Percentiles rank a stretch among this genome's conserved stretches.
Conservation (phyloP, 2,329 filamentous ascomycete species). For the Ophiobolus disseminans region DNA sequence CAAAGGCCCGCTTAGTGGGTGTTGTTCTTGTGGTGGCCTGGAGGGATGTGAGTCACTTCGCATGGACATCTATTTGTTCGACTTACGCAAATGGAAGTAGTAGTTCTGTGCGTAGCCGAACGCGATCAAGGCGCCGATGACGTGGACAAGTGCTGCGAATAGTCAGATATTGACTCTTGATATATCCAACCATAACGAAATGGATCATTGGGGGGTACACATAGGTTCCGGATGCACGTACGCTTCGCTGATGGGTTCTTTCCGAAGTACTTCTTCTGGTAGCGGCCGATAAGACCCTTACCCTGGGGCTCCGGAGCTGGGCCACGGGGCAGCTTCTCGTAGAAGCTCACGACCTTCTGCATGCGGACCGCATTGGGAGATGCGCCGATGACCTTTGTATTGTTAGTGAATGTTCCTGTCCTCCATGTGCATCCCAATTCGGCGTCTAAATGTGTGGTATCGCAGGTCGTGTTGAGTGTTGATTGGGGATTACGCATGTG, state of each 20-base stretch:
- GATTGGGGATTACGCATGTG: constrained; percentile 14
- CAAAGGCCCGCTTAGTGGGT: constrained; percentile 73
- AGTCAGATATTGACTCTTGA: constrained; percentile 26
- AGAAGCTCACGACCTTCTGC: constrained; percentile 98
- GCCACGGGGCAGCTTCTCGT: constrained; percentile 96
- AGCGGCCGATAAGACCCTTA: constrained; percentile 83
- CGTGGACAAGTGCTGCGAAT: constrained; percentile 80
- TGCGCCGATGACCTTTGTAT: constrained; percentile 81
- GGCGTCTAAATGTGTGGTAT: not conserved
- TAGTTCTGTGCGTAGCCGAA: constrained; percentile 97
- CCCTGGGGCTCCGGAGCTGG: constrained; percentile 82
- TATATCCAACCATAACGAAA: too few species aligned
- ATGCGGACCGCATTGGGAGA: constrained; percentile 96
- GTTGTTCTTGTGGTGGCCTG: constrained; percentile 99
- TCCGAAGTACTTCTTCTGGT: constrained; percentile 88
- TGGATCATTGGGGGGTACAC: too few species aligned
- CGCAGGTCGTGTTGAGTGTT: constrained; percentile 1
- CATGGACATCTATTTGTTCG: constrained; percentile 10
- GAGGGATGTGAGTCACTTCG: constrained; percentile 25
- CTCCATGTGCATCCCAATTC: constrained; percentile 1
- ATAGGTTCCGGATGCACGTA: constrained; percentile 67
- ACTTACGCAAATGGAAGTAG: constrained; percentile 99
- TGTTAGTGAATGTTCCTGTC: constrained; percentile 25
- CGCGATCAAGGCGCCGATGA: constrained; percentile 76
- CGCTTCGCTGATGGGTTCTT: constrained; percentile 89